Evolutionary conservation across 768 basidiomycete genomes (phyloP), one percentile per base, ranked within the genome.

Genomic region (Sarcodon sp.): DNA sequence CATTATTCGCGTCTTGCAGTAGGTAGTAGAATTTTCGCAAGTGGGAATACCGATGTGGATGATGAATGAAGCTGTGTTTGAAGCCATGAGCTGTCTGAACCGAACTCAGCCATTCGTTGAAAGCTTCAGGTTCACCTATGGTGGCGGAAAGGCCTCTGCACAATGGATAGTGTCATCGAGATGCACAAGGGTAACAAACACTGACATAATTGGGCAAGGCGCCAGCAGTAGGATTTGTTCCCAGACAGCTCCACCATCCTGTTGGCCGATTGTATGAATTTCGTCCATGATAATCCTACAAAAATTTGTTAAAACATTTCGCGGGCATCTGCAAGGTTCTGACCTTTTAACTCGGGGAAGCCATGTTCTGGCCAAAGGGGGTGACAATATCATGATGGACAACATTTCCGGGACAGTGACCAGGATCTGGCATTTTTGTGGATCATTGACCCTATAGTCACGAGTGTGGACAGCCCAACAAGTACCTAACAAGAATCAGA

Each of bases 341-440:
- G 38, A 77, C 77, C 79, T 67, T 61, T 77, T 77, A 44, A 86
- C 69, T 39, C 75, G 68, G 0, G 79, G 75, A 3, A 71, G 73
- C 84, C 84, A 86, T 1, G 64, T 58, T 10, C 63, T 62, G 0
- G 83, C 80, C 47, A 83, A 64, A 0, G 76, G 65, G 2, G 84
- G 83, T 3, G 81, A 83, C 21, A 86, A 67, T 33, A 86, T 66
- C 76, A 86, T 74, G 38, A 75, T 82, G 0, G 73, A 72, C 15
- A 86, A 61, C 55, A 85, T 72, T 50, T 86, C 81, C 0, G 83
- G 84, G 2, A 85, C 82, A 0, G 83, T 86, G 6, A 86, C 73
- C 13, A 86, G 65, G 36, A 86, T 84, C 57, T 86, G 83, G 52
- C 79, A 83, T 46, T 75, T 76, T 46, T 75, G 72, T 2, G 80